Base-by-base conservation (phyloP, 192 early-diverging fungal species). In the Haplosporangium gracile region DNA sequence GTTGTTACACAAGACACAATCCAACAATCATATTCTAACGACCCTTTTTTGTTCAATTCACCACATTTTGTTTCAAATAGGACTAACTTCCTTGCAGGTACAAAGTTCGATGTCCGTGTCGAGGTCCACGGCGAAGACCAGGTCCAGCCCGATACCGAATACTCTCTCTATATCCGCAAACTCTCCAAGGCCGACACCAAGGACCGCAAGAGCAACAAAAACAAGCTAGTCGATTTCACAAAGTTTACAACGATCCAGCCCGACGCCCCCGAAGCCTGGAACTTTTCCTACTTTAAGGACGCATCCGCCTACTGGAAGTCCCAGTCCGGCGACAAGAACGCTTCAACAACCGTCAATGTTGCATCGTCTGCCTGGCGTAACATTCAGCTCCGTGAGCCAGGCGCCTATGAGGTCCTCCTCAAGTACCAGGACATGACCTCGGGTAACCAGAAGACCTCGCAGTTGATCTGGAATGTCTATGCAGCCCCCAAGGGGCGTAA, bases 41-140 rank as follows among this genome's bases (percentile, higher is more conserved):
- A 69, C 36, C 0, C 24, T 69, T 29, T 29, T 38, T 4, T 10
- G 42, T 43, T 43, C 5, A 43, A 9, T 43, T 43, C 5, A 9
- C 42, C 42, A 43, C 5, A 43, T 34, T 20, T 63, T 63, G 11
- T 16, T 7, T 16, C 24, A 0, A 38, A 18, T 60, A 90, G 90
- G 3, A 81, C 92, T 24, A 90, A 93, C 76, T 94, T 94, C 79
- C 57, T 94, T 65, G 83, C 90, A 65, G 91, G 90, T 38, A 87
- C 91, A 57, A 74, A 87, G 75, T 94, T 94, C 77, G 93, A 94
- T 76, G 88, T 94, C 42, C 88, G 92, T 65, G 88, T 94, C 63
- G 93, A 94, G 80, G 75, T 94, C 6, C 92, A 94, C 77, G 89
- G 88, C 40, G 90, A 92, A 68, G 78, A 82, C 74, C 80, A 88